Base-by-base conservation (phyloP, 805 yeast genomes). In the Saccharomycopsis sp. region DNA sequence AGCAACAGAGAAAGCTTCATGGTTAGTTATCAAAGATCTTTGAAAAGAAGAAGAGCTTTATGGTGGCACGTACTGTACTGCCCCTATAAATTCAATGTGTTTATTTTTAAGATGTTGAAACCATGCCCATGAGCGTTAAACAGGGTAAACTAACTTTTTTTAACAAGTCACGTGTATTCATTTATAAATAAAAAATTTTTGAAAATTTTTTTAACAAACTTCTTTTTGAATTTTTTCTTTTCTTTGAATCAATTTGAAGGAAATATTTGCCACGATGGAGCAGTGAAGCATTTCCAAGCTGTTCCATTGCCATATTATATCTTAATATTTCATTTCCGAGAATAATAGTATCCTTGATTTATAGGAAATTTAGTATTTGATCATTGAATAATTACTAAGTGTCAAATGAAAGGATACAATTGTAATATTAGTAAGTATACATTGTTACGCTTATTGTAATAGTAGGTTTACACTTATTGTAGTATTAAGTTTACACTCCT, bases 261-360 rank as follows among this genome's bases (percentile, higher is more conserved):
- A 45, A 45, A 42, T 38, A 35, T 45, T 45, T 45, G 48, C 48
- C 48, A 45, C 48, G 48, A 39, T 45, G 48, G 39, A 32, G 38
- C 33, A 35, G 33, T 39, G 18, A 4, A 25, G 25, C 37, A 9
- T 37, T 25, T 32, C 38, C 40, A 41, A 36, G 48, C 34, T 36
- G 29, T 32, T 41, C 41, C 48, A 45, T 45, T 45, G 48, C 48
- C 48, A 45, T 45, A 41, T 40, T 41, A 31, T 4, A 25, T 20
- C 15, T 9, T 23, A 44, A 41, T 39, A 33, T 31, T 37, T 38
- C 42, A 36, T 45, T 45, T 45, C 48, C 48, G 17, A 45, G 48
- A 45, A 17, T 13, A 38, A 45, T 30, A 27, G 31, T 15, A 25
- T 38, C 28, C 21, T 39, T 39, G n/a, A 40, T 39, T 37, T 40